Conservation (phyloP, 1,139 yeast genomes). For the Geotrichum candidum region DNA sequence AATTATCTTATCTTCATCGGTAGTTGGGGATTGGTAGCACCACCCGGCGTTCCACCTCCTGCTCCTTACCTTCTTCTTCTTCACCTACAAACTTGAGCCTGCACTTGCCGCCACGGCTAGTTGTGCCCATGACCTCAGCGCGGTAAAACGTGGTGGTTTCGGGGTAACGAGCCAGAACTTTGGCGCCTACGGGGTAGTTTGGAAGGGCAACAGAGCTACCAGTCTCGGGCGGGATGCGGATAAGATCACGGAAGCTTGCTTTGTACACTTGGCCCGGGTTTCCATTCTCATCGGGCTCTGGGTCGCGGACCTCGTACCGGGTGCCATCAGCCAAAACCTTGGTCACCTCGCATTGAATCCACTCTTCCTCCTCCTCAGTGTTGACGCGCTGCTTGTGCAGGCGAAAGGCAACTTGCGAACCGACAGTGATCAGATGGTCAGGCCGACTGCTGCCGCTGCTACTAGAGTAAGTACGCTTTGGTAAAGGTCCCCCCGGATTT, state of each 20-base stretch:
- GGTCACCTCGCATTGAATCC: conserved; percentile 94
- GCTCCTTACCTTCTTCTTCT: conserved; percentile 92
- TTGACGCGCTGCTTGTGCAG: conserved; percentile 40
- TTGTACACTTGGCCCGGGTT: conserved; percentile 85
- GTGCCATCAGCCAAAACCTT: conserved; percentile 70
- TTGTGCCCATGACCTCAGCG: conserved; percentile 80
- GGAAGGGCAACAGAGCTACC: conserved; percentile 38
- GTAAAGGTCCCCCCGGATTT: conserved; percentile 1
- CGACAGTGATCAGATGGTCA: conserved; percentile 35
- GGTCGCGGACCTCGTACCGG: conserved; percentile 78
- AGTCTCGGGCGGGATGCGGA: conserved; percentile 58
- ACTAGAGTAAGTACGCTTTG: neutral
- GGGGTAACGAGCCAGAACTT: conserved; percentile 90
- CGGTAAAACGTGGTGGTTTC: conserved; percentile 96
- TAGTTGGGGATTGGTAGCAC: conserved; percentile 65
- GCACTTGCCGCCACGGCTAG: conserved; percentile 64
- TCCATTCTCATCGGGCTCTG: conserved; percentile 93
- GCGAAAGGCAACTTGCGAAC: conserved; percentile 86
- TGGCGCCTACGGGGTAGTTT: conserved; percentile 66
- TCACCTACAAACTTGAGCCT: conserved; percentile 90
- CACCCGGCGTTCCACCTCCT: conserved; percentile 79
- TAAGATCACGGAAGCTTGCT: conserved; percentile 73
- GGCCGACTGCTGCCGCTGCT: conserved; percentile 4
- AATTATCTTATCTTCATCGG: neutral
- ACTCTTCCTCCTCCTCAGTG: conserved; percentile 71